Evolutionary conservation across 257 asterid genomes (phyloP).

Genomic region (Solanum pennellii): DNA sequence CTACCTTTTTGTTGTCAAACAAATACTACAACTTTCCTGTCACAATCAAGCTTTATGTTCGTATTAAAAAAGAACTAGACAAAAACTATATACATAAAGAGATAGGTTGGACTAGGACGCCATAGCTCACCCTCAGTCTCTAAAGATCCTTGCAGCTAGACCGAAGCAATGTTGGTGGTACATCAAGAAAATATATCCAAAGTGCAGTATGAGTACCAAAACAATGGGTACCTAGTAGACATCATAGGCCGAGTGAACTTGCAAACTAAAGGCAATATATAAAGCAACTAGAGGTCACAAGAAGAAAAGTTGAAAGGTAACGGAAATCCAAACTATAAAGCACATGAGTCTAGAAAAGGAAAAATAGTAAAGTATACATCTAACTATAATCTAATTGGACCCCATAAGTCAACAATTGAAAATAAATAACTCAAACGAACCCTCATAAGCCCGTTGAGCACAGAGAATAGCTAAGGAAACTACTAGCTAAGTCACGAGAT

Average conservation of each 20-base stretch:
- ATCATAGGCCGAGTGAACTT: background rate
- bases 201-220: background rate
- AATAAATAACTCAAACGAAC: background rate
- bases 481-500: too few species aligned
- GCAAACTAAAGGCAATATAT: too few species aligned
- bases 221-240: background rate
- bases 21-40: background rate
- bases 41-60: too few species aligned
- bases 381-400: background rate
- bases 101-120: background rate
- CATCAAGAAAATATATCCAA: background rate
- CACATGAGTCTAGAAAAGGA: background rate
- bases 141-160: background rate
- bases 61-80: too few species aligned
- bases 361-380: background rate
- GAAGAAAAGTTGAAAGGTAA: too few species aligned
- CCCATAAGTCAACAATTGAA: background rate
- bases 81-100: background rate
- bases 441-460: too few species aligned
- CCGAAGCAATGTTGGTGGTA: background rate
- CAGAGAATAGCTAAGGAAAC: too few species aligned
- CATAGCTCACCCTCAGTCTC: background rate
- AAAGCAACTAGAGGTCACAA: too few species aligned
- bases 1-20: background rate
- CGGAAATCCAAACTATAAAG: background rate